phyloP scores from a whole-genome alignment of 78 protist species.

The Isochrysis galbana region DNA sequence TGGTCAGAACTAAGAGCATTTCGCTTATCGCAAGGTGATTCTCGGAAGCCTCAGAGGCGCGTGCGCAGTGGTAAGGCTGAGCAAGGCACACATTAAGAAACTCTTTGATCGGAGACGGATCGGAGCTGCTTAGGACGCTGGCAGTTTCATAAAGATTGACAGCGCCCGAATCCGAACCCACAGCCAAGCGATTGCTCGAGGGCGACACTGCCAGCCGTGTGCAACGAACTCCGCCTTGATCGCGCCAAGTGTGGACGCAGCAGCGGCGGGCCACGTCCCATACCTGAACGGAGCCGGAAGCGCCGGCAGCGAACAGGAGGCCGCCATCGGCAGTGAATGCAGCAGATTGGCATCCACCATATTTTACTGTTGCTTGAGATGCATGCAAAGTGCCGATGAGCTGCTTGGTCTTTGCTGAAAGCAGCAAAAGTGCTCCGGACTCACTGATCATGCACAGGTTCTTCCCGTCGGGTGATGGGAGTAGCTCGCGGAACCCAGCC shows the following conservation, averaged over 20 bases:
- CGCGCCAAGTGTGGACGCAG: slow-evolving; percentile 39
- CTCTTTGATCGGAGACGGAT: slow-evolving; percentile 29
- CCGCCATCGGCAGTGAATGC: not conserved
- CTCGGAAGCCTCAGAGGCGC: no score
- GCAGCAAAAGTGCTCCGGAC: slow-evolving; percentile 12
- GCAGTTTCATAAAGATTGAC: slow-evolving; percentile 46
- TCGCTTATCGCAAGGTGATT: no score
- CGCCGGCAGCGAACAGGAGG: not conserved
- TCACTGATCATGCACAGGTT: not conserved
- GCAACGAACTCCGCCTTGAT: not conserved
- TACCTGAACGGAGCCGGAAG: not conserved
- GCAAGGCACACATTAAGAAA: slow-evolving; percentile 48
- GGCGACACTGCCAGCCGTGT: not conserved
- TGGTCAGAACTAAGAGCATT: no score
- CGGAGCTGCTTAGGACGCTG: not conserved
- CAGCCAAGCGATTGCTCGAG: slow-evolving; percentile 1
- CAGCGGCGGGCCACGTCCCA: slow-evolving; percentile 37
- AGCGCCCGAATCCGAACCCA: slow-evolving; percentile 45
- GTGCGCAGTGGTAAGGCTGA: no score
- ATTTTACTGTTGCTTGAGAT: not conserved
- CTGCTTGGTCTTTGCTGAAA: not conserved
- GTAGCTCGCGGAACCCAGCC: not conserved
- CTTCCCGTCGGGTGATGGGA: not conserved
- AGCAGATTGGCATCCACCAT: not conserved
- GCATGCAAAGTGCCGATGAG: slow-evolving; percentile 2